Evolutionary conservation across 345 rosid genomes (phyloP).

Genomic region (Pelargonium nanum): DNA sequence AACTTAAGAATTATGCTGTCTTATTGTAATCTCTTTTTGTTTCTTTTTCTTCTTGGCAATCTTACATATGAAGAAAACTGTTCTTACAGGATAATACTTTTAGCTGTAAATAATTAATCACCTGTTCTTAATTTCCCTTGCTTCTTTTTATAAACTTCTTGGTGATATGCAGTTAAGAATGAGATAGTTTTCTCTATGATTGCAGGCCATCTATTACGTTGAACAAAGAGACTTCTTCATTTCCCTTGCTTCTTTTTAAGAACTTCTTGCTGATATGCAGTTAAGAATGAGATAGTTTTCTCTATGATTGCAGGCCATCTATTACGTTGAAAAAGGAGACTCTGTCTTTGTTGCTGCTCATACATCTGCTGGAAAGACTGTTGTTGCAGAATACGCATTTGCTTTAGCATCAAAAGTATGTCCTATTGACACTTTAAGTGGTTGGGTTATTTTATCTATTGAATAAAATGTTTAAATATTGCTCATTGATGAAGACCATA

Average conservation of each 20-base stretch:
- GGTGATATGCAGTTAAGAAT: not conserved
- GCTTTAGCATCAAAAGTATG: slow-evolving; percentile 89
- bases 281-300: not conserved
- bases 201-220: slow-evolving; percentile 81
- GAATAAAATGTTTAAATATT: slow-evolving; percentile 2
- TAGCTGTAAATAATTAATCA: not conserved
- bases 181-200: slow-evolving; percentile 1
- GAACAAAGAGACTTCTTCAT: slow-evolving; percentile 65
- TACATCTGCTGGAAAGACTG: slow-evolving; percentile 98
- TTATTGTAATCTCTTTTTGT: no score
- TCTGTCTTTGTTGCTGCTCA: slow-evolving; percentile 98
- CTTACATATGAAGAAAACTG: not conserved
- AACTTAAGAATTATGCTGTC: not conserved
- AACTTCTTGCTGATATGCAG: not conserved
- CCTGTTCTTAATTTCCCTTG: not conserved
- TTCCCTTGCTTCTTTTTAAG: not conserved
- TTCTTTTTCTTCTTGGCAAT: not conserved
- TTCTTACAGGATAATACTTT: not conserved
- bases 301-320: slow-evolving; percentile 58
- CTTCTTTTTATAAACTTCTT: not conserved
- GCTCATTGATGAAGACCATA: slow-evolving; percentile 3
- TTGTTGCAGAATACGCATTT: slow-evolving; percentile 97
- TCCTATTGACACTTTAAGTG: slow-evolving; percentile 4
- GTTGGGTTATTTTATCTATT: slow-evolving; percentile 2
- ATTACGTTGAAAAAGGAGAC: slow-evolving; percentile 80